A percentile compares a stretch with the other conserved stretches of the same genome.
These are phyloP conservation scores for Stachybotrys echinatus DNA, from an alignment of 2,329 filamentous ascomycete genomes.

Conservation along the genomic window DNA sequence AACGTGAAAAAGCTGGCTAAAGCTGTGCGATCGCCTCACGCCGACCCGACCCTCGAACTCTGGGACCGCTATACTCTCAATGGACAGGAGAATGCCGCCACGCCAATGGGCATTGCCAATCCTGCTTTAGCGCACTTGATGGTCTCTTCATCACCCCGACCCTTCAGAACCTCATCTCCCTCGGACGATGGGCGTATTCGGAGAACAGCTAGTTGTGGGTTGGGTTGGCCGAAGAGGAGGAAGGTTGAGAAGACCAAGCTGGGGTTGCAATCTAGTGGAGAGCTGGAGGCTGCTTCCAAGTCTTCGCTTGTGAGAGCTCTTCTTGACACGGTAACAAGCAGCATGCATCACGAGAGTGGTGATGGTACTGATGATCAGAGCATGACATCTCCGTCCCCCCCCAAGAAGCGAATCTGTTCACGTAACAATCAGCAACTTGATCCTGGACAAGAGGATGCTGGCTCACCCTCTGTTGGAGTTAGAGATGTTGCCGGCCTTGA, in stretches of 20 bases:
- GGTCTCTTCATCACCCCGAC: conserved; percentile 65
- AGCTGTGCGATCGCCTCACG: conserved; percentile 59
- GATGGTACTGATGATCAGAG: conserved; percentile 21
- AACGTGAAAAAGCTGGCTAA: conserved; percentile 55
- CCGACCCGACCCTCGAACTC: conserved; percentile 67
- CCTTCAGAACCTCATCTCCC: conserved; percentile 36
- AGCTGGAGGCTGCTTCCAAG: conserved; percentile 47
- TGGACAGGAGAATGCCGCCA: conserved; percentile 34
- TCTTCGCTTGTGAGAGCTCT: conserved; percentile 56
- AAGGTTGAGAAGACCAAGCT: conserved; percentile 47
- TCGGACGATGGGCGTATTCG: conserved; percentile 43
- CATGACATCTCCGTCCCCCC: conserved; percentile 38
- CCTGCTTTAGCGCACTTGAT: conserved; percentile 60
- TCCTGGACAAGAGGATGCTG: background rate
- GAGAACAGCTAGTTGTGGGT: conserved; percentile 63
- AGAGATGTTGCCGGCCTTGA: background rate
- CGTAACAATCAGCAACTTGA: background rate
- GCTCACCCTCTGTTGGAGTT: background rate
- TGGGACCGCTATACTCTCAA: conserved; percentile 69
- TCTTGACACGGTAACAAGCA: conserved; percentile 58
- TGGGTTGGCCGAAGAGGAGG: conserved; percentile 67
- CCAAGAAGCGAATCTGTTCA: conserved; percentile 26
- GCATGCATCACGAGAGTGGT: conserved; percentile 39
- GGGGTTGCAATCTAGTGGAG: conserved; percentile 22
- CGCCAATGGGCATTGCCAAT: conserved; percentile 41